A percentile compares a stretch with the other conserved stretches of the same genome.
These are phyloP conservation scores for Venturia pyrina DNA, from an alignment of 2,329 filamentous ascomycete genomes.

Conservation along the genomic window DNA sequence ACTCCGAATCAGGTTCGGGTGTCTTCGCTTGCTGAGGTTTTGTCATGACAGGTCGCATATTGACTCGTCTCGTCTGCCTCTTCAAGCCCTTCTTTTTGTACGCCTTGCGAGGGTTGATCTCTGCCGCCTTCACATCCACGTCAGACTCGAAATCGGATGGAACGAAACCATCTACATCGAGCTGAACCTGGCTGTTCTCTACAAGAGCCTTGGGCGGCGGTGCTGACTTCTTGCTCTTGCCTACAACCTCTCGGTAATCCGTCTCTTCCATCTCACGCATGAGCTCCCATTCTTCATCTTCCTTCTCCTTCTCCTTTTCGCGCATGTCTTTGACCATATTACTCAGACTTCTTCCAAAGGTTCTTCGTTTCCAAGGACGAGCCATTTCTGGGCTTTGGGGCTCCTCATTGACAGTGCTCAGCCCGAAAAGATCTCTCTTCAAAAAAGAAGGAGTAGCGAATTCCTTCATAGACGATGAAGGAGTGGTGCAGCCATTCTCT, in stretches of 20 bases:
- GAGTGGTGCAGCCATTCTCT: slow-evolving; percentile 27
- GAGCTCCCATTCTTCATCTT: slow-evolving; percentile 63
- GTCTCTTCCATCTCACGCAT: slow-evolving; percentile 58
- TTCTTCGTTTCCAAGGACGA: slow-evolving; percentile 32
- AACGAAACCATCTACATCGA: slow-evolving; percentile 33
- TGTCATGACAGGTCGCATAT: slow-evolving; percentile 32
- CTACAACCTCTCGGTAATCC: slow-evolving; percentile 16
- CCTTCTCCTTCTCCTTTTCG: slow-evolving; percentile 54
- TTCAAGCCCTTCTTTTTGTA: slow-evolving; percentile 84
- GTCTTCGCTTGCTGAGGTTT: slow-evolving; percentile 15
- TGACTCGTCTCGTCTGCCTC: slow-evolving; percentile 60
- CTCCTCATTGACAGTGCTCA: slow-evolving; percentile 32
- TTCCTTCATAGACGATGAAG: slow-evolving; percentile 23
- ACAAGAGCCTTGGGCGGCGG: slow-evolving; percentile 25
- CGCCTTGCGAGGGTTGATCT: slow-evolving; percentile 44
- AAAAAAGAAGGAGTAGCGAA: slow-evolving; percentile 66
- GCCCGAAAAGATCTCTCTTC: slow-evolving; percentile 38
- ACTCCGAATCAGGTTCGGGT: slow-evolving; percentile 13
- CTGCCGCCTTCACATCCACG: slow-evolving; percentile 21
- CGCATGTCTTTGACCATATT: slow-evolving; percentile 62
- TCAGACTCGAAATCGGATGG: slow-evolving; percentile 56
- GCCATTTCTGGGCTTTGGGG: slow-evolving; percentile 20
- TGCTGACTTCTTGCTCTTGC: slow-evolving; percentile 13
- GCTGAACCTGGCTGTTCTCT: slow-evolving; percentile 36
- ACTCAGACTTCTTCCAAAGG: slow-evolving; percentile 59